Evolutionary conservation across 768 basidiomycete genomes (phyloP).

Genomic region (Rubroboletus satanas): DNA sequence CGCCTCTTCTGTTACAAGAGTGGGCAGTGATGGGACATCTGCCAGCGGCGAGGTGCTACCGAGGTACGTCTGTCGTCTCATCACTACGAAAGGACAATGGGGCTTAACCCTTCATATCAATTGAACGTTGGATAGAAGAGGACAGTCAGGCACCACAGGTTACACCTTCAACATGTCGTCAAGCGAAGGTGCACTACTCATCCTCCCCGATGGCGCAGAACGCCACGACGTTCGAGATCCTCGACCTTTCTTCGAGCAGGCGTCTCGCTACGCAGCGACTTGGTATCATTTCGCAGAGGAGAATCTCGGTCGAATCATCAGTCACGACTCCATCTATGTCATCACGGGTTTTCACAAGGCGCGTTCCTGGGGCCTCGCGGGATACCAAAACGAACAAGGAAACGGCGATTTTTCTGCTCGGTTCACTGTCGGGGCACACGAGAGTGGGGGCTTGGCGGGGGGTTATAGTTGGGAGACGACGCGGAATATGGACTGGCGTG

Average conservation of each 20-base stretch:
- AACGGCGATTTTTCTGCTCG: conserved; percentile 4
- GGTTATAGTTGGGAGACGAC: conserved; percentile 18
- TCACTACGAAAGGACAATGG: neutral
- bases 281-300: conserved; percentile 33
- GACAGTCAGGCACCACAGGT: neutral
- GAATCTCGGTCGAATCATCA: conserved; percentile 25
- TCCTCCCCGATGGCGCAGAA: conserved; percentile 34
- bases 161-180: conserved; percentile 18
- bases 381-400: conserved; percentile 12
- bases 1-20: conserved; percentile 11
- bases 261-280: conserved; percentile 20
- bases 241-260: conserved; percentile 25
- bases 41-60: neutral
- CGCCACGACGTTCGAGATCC: conserved; percentile 26
- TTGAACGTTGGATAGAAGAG: neutral
- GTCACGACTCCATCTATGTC: conserved; percentile 32
- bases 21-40: neutral
- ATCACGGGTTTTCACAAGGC: conserved; percentile 28
- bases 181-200: conserved; percentile 30
- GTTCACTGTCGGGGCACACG: conserved; percentile 12
- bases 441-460: conserved; percentile 6
- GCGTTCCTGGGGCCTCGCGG: conserved; percentile 30
- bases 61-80: conserved; percentile 6
- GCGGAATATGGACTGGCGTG: conserved; percentile 19
- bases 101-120: neutral